Base-by-base conservation (phyloP, 176 grass and related monocot species). In the Zoysia pacifica region DNA sequence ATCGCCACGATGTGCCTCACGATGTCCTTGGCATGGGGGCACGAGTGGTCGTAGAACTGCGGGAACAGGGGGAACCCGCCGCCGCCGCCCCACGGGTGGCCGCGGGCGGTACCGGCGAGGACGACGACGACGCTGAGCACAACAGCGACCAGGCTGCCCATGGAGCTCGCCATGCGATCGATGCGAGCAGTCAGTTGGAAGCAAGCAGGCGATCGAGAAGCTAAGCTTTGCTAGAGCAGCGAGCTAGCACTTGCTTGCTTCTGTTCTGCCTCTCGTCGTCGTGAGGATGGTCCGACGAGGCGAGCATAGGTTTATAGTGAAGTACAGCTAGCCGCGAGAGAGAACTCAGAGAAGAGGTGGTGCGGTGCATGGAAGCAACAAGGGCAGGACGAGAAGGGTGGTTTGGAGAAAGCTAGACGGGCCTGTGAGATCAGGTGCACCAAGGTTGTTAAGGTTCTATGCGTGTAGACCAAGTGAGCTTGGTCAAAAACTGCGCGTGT, bases 31-130 rank as follows among this genome's bases (percentile, higher is more conserved):
- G 84, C 92, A 60, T 82, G 65, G 3, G 89, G 92, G 73, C 92
- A 94, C 0, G 92, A 94, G 48, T 87, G 82, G 49, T 94, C 92
- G 7, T 94, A 94, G 43, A 89, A 94, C 64, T 94, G 89, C 2
- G 92, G 89, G 86, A 79, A 91, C 53, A 94, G 70, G 48, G 28
- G 28, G 28, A 28, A 28, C 28, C 28, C 28, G 28, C 28, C 28
- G 28, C 45, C 45, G 45, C 3, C 44, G 44, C 44, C 44, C 44
- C 44, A 45, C 44, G 44, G 44, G 6, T 45, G 44, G 5, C 45
- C 45, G 45, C 5, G 45, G 45, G 45, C 45, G 45, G 8, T 7
- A 7, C 45, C 5, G 45, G 45, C 45, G 45, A 47, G 45, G 45
- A 47, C 45, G 45, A 7, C 5, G 3, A 47, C 45, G 45, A 72